A percentile compares a stretch with the other conserved stretches of the same genome.
These are phyloP conservation scores for Neurospora sp. DNA, from an alignment of 2,329 filamentous ascomycete species.

Conservation along the genomic window DNA sequence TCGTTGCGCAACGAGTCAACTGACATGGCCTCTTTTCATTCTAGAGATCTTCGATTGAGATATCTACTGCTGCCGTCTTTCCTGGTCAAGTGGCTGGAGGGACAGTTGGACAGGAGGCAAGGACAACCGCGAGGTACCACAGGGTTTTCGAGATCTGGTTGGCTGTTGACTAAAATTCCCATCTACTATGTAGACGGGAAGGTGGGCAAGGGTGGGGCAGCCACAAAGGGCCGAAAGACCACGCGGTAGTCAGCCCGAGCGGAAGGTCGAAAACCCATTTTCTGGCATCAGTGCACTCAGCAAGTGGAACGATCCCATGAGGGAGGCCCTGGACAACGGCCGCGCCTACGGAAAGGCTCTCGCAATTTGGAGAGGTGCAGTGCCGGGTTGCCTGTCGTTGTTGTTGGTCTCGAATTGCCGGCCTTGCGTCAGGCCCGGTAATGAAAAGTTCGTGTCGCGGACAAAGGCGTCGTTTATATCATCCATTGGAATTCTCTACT, in stretches of 20 bases:
- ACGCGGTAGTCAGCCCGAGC: background rate
- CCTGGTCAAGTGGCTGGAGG: background rate
- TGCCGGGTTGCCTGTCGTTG: background rate
- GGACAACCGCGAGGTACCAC: background rate
- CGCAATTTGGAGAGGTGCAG: background rate
- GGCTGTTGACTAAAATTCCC: constrained; percentile 3
- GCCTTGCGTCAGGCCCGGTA: background rate
- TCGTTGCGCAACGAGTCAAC: background rate
- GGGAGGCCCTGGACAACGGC: background rate
- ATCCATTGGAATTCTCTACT: background rate
- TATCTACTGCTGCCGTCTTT: background rate
- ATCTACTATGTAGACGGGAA: background rate
- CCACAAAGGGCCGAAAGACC: constrained; percentile 1
- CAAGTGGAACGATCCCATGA: background rate
- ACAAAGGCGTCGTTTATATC: background rate
- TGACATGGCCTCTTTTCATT: background rate
- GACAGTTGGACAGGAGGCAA: background rate
- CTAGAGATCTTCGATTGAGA: background rate
- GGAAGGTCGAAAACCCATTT: background rate
- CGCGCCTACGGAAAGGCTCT: background rate
- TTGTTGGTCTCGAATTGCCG: background rate
- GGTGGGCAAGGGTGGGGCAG: constrained; percentile 3
- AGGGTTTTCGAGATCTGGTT: background rate
- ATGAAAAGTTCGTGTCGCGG: background rate
- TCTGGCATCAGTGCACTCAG: background rate